Base-by-base conservation (phyloP, 192 early-diverging fungal species). In the Gryganskiella cystojenkinii region DNA sequence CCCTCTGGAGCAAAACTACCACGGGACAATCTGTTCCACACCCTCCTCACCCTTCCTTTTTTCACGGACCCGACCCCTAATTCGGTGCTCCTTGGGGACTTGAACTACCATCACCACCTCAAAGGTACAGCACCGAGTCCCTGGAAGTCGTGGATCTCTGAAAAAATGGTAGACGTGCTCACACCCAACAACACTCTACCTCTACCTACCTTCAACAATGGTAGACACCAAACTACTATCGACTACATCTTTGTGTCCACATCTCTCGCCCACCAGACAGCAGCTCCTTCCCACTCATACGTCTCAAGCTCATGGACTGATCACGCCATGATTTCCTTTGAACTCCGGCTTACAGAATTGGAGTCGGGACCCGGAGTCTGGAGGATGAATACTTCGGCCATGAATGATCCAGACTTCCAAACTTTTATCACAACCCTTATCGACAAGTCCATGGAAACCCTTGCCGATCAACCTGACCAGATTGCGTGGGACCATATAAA, bases 351-450 rank as follows among this genome's bases (percentile, higher is more conserved):
- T 1, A 22, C 51, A 14, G 35, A 30, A 0, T 20, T 43, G 13
- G 14, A 35, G 2, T 42, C 61, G 11, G 61, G 61, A 51, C 35
- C 35, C 34, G 61, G 61, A 64, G 15, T 53, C 3, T 64, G 61
- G 61, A 10, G 50, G 15, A 27, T 64, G 20, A 53, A 53, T 17
- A 53, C 28, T 0, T 37, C 33, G 24, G n/a, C 53, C 1, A 3
- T 64, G 28, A 33, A 15, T 0, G 47, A 52, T 37, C 17, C 51
- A 14, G 50, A 53, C 0, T 53, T 25, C 20, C 33, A 17, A 9
- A 28, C 51, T 3, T 2, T 22, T 0, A 8, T 64, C n/a, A n/a
- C n/a, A n/a, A n/a, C n/a, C n/a, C n/a, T n/a, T n/a, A n/a, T n/a
- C n/a, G n/a, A n/a, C n/a, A n/a, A n/a, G n/a, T n/a, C n/a, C n/a